Evolutionary conservation across 768 basidiomycete genomes (phyloP), one percentile per base, ranked within the genome.

Genomic region (Russula sp.): DNA sequence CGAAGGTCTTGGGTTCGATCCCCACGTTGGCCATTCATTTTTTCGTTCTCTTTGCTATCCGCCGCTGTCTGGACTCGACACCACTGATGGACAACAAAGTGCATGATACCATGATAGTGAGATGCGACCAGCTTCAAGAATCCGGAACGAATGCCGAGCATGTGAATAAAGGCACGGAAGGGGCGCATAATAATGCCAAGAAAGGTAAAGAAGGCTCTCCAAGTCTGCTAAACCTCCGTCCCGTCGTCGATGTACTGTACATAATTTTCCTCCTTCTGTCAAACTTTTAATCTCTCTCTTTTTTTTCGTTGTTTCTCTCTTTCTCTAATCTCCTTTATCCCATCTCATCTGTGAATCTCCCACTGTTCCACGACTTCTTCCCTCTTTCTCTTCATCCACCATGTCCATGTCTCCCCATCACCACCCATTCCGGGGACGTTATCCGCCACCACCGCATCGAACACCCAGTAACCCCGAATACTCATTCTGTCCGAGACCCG

Each of bases 1-100:
- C 69, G 69, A 70, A 70, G 69, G 69, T 70, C 69, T 68, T 70
- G 69, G 69, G 69, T 70, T 70, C 69, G 69, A 70, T 65, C 69
- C 69, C 69, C 69, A 70, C 66, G 61, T 67, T 67, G 69, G 69
- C 69, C 69, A 70, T 58, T 16, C 1, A 20, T 6, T 39, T 37
- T 22, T 57, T 47, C 44, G 3, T 14, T 40, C 40, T 11, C 2
- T 45, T 45, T 20, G 14, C 2, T 27, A 27, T 27, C 27, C 2
- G 27, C 27, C 37, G 22, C 22, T 27, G 22, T 27, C 22, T 27
- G 22, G 22, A 27, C 2, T 27, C 22, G 22, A 27, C 22, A 27
- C 27, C 27, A 27, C 27, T 27, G 27, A 27, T 27, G 27, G 27
- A 27, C 27, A 27, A 27, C 27, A 27, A 27, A 27, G 27, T 27